phyloP scores from a whole-genome alignment of 352 stramenopile species.

The Aphanomyces cochlioides region DNA sequence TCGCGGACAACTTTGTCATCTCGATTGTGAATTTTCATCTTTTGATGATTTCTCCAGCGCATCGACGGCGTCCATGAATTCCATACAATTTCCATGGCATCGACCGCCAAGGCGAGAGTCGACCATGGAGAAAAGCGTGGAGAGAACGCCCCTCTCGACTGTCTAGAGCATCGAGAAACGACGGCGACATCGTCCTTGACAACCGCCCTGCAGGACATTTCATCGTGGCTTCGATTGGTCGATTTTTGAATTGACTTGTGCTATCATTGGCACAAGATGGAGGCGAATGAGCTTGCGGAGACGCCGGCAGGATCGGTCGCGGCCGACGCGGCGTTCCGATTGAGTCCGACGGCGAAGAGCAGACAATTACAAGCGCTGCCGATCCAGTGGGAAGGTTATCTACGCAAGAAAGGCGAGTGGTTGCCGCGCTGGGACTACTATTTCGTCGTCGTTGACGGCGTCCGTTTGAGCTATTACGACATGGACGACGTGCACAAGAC shows the following conservation, averaged over 20 bases:
- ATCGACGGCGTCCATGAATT: too few species aligned
- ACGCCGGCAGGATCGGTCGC: not conserved
- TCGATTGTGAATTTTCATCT: too few species aligned
- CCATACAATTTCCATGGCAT: too few species aligned
- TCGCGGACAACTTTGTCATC: too few species aligned
- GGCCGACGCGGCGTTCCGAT: not conserved
- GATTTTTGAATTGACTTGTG: slow-evolving; percentile 9
- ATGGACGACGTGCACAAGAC: slow-evolving; percentile 3
- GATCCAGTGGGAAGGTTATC: slow-evolving; percentile 24
- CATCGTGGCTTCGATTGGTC: slow-evolving; percentile 7
- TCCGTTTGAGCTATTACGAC: slow-evolving; percentile 21
- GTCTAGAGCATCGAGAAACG: too few species aligned
- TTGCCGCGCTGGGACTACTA: slow-evolving; percentile 27
- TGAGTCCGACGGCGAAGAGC: slow-evolving; percentile 19
- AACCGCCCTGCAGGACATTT: too few species aligned
- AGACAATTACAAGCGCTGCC: slow-evolving; percentile 20
- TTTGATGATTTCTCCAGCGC: too few species aligned
- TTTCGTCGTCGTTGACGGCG: slow-evolving; percentile 9
- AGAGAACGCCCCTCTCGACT: too few species aligned
- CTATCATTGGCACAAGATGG: slow-evolving; percentile 17
- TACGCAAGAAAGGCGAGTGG: slow-evolving; percentile 27
- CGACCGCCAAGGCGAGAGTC: too few species aligned
- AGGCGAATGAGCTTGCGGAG: not conserved
- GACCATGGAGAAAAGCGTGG: too few species aligned
- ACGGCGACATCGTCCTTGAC: too few species aligned